Conservation (phyloP, 371 early-diverging fungal species). For the Actinomortierella ambigua region DNA sequence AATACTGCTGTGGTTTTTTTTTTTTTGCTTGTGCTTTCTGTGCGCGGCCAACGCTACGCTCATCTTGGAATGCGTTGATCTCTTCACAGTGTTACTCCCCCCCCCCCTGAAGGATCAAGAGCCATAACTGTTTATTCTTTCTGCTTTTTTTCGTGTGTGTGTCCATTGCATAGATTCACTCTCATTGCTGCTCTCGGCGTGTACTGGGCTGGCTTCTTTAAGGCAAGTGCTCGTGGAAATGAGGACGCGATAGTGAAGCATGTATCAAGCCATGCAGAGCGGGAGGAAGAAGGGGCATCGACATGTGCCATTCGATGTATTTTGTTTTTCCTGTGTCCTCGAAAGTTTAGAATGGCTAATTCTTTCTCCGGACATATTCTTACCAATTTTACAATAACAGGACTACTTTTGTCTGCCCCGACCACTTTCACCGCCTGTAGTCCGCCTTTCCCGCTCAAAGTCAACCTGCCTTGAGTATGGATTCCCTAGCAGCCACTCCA, state of each 20-base stretch:
- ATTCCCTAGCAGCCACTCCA: constrained; percentile 82
- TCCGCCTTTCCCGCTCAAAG: constrained; percentile 64
- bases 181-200: constrained; percentile 64
- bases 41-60: neutral
- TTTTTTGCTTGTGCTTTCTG: constrained; percentile 5
- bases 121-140: neutral
- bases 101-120: constrained; percentile 10
- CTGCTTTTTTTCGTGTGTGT: neutral
- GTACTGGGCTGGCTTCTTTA: constrained; percentile 70
- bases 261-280: too few species aligned
- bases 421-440: constrained; percentile 74
- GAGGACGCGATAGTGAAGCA: too few species aligned
- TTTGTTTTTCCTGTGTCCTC: neutral
- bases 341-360: constrained; percentile 4
- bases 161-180: constrained; percentile 21
- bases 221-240: constrained; percentile 55
- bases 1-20: neutral
- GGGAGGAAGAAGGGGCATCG: neutral
- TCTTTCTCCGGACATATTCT: constrained; percentile 16
- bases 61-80: too few species aligned
- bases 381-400: constrained; percentile 36
- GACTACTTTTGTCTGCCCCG: constrained; percentile 79
- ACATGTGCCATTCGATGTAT: neutral
- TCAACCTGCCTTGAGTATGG: constrained; percentile 78
- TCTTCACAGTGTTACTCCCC: neutral